phyloP scores from a whole-genome alignment of 1,284 basidiomycete species.

The Laetiporus sulphureus region DNA sequence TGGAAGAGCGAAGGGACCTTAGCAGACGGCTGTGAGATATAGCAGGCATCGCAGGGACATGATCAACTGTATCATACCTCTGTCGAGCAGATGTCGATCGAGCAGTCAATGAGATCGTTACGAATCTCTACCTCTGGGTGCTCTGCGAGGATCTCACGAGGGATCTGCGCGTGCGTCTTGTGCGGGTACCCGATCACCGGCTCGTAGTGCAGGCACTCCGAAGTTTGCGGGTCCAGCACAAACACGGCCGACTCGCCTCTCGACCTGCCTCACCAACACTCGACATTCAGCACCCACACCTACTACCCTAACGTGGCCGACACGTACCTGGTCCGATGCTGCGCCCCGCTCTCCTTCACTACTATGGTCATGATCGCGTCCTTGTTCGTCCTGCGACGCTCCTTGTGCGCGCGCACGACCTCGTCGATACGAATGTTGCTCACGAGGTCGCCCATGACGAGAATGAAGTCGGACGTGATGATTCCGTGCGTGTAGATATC shows the following conservation, averaged over 20 bases:
- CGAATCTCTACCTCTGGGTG: constrained; percentile 78
- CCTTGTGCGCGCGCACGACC: constrained; percentile 86
- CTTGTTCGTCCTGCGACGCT: constrained; percentile 81
- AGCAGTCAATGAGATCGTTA: constrained; percentile 84
- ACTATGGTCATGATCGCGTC: constrained; percentile 97
- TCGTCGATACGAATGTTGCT: constrained; percentile 90
- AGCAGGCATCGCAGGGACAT: no score
- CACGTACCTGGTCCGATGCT: constrained; percentile 67
- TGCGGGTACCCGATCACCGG: constrained; percentile 60
- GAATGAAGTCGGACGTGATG: constrained; percentile 89
- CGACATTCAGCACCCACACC: no score
- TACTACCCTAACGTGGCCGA: no score
- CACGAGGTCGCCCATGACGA: constrained; percentile 91
- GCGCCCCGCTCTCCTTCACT: constrained; percentile 70
- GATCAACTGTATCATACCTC: no score
- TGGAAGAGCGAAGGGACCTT: constrained; percentile 95
- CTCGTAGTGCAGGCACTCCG: constrained; percentile 77
- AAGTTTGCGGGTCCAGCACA: constrained; percentile 67
- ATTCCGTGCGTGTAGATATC: constrained; percentile 94
- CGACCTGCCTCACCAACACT: constrained; percentile 37
- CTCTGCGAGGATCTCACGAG: constrained; percentile 59
- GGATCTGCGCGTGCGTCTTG: constrained; percentile 52
- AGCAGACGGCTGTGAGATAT: no score
- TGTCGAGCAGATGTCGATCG: constrained; percentile 89
- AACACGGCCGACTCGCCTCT: constrained; percentile 67